Evolutionary conservation across 2,329 filamentous ascomycete genomes (phyloP), one percentile per base, ranked within the genome.

Genomic region (Blastomyces emzantsi): DNA sequence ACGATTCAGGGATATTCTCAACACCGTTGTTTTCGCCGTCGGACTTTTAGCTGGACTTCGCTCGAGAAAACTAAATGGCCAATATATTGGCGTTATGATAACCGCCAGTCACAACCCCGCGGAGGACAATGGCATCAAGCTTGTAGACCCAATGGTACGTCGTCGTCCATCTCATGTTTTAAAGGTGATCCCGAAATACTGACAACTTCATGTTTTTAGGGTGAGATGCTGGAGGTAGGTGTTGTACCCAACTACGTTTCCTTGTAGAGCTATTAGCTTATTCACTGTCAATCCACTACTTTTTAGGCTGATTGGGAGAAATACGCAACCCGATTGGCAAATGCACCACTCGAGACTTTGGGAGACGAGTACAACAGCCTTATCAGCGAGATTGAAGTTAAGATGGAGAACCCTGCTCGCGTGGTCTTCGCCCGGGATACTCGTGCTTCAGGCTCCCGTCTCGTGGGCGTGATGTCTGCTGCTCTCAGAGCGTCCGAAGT

Each of bases 11-110:
- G 88, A 92, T 71, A 84, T 96, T 63, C 88, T 97, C 71, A 90
- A 95, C 74, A 94, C 91, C 45, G 91, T 99, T 67, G 86, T 96
- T 70, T 97, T 93, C 78, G 88, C 92, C 57, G 92, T 97, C 68
- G 94, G 93, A 61, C 85, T 99, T 66, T 85, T 97, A 64, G 90
- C 94, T 41, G 87, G 90, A 63, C 84, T 97, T 61, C 89, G 94
- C 67, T 97, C 92, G 68, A 90, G 91, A 74, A 95, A 94, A 78
- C 85, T 95, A 70, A 88, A 88, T 75, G 89, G 92, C 68, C 90
- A 95, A 80, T 89, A 90, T 70, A 96, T 99, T 73, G 94, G 94
- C 73, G 88, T 99, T 69, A 96, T 96, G 92, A 90, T 96, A 76
- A 96, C 92, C 52, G 92, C 92, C 66, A 95, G 90, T 72, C 92